A percentile compares a stretch with the other conserved stretches of the same genome.
These are phyloP conservation scores for Xylaria flabelliformis DNA, from an alignment of 495 filamentous ascomycete genomes.

Conservation along the genomic window DNA sequence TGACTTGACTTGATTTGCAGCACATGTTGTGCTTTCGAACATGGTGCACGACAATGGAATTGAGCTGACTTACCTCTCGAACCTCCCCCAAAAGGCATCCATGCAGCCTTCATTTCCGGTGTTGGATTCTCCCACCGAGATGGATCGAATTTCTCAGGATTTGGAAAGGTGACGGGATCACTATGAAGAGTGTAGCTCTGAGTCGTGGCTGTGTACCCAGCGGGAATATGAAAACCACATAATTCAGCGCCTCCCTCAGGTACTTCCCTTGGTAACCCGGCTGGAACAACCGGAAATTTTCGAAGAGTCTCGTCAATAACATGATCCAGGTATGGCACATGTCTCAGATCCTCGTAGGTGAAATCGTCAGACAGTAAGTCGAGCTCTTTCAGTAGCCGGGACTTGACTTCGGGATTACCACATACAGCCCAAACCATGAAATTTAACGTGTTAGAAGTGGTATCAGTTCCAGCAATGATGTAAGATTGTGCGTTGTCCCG, in stretches of 20 bases:
- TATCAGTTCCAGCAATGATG: conserved; percentile 59
- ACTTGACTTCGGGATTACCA: conserved; percentile 40
- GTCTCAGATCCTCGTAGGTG: conserved; percentile 43
- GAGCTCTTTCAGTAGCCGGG: conserved; percentile 53
- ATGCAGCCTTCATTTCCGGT: conserved; percentile 22
- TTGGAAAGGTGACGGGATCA: conserved; percentile 33
- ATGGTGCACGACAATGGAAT: background rate
- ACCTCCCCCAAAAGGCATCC: conserved; percentile 26
- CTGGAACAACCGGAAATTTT: conserved; percentile 54
- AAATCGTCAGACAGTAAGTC: conserved; percentile 45
- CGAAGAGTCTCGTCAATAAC: conserved; percentile 64
- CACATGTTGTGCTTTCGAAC: background rate
- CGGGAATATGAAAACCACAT: conserved; percentile 35
- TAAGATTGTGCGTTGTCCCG: conserved; percentile 49
- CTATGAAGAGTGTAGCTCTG: conserved; percentile 43
- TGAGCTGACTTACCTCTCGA: conserved; percentile 20
- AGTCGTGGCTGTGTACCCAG: conserved; percentile 34
- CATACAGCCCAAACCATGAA: conserved; percentile 51
- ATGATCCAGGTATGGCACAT: conserved; percentile 57
- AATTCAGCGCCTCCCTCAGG: conserved; percentile 35
- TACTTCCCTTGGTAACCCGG: conserved; percentile 46
- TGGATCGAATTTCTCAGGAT: conserved; percentile 36
- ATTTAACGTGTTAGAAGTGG: conserved; percentile 54
- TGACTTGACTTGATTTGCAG: background rate
- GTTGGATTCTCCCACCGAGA: conserved; percentile 29